Conservation (phyloP, 208 protist species). For the Porcisia deanei region DNA sequence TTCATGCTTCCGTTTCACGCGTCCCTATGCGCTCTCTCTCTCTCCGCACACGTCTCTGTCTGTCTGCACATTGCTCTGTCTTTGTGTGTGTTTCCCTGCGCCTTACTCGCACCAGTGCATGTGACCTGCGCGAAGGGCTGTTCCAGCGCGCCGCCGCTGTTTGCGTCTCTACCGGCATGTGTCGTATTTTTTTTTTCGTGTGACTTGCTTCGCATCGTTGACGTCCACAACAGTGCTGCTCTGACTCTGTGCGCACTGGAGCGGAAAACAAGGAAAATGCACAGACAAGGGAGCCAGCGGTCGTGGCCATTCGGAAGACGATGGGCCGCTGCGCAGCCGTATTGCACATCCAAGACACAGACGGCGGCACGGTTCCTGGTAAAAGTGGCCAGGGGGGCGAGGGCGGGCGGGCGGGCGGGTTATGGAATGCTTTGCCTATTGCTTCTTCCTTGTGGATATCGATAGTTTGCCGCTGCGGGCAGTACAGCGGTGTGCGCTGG, state of each 20-base stretch:
- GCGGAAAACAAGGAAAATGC: not conserved
- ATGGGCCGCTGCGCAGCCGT: not conserved
- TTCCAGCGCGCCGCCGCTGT: not conserved
- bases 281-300: not conserved
- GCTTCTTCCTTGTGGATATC: not conserved
- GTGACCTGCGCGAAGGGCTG: not conserved
- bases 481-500: not conserved
- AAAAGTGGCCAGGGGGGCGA: not conserved
- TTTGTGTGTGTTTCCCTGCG: constrained; percentile 1
- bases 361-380: not conserved
- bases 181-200: not conserved
- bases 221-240: not conserved
- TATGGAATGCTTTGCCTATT: not conserved
- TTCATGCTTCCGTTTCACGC: not conserved
- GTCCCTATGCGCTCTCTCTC: constrained; percentile 7
- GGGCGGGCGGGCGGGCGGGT: too few species aligned
- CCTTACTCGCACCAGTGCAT: not conserved
- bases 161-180: not conserved
- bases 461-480: not conserved
- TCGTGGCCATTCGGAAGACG: not conserved
- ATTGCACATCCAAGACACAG: not conserved
- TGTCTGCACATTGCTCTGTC: not conserved
- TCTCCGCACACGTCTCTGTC: not conserved
- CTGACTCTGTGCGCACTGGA: not conserved
- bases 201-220: not conserved